Base-by-base conservation (phyloP, 2,329 filamentous ascomycete genomes). In the Incumbomyces delicatus region DNA sequence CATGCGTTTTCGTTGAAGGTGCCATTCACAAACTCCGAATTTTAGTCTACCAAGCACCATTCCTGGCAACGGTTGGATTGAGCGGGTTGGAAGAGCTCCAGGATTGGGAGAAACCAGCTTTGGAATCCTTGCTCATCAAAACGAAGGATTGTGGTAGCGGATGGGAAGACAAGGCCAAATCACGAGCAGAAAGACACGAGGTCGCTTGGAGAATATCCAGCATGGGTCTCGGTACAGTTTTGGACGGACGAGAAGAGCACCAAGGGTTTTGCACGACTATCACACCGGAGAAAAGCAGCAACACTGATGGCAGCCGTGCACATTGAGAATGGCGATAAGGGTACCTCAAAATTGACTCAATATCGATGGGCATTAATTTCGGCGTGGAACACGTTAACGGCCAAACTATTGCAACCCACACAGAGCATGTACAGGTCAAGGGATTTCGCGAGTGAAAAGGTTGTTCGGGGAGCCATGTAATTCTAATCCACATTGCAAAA, bases 41-140 rank as follows among this genome's bases (percentile, higher is more conserved):
- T 17, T 41, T 53, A 1, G 44, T 53, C 18, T 47, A 46, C 14
- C 45, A 44, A 16, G 49, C 51, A 36, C 54, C 54, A 38, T 57
- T 48, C 44, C 42, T 51, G 18, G 13, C 44, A 10, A 53, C 50
- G 2, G 51, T 52, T 27, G 52, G 54, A 11, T 44, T 47, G 49
- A 41, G 27, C 3, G 54, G 52, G 11, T 48, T 46, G 17, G 48
- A 51, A 34, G 35, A 50, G 38, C 50, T 50, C 27, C 40, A 49
- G 18, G 49, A 40, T 11, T 55, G 53, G 52, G 51, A 53, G 46
- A 20, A 37, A 39, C 50, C 43, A 36, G 50, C 16, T 12, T 27
- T 44, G 14, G 36, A 47, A 27, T 33, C 30, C n/a, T 16, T 12
- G 14, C 27, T 35, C n/a, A 27, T 18, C 7, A 43, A 33, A n/a